Percentiles rank a stretch among this genome's conserved stretches.
Conservation (phyloP, 2,329 filamentous ascomycete genomes). For the Pseudocercospora fijiensis region DNA sequence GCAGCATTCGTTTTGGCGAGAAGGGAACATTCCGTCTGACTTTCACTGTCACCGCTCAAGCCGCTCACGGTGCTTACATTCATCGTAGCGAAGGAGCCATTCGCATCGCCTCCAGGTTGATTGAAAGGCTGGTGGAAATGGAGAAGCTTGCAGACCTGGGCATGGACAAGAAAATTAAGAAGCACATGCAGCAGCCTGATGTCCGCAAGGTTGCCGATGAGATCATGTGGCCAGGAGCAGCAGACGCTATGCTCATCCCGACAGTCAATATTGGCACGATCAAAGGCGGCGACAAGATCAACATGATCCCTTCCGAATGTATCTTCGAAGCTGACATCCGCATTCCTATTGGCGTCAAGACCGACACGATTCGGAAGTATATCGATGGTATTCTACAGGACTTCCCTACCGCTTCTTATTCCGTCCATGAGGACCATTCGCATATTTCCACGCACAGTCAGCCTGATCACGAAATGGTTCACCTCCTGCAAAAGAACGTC, state of each 20-base stretch:
- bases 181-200: conserved; percentile 35
- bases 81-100: conserved; percentile 43
- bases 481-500: conserved; percentile 32
- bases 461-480: conserved; percentile 40
- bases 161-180: conserved; percentile 32
- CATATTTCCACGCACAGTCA: conserved; percentile 38
- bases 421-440: conserved; percentile 39
- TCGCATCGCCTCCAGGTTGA: conserved; percentile 38
- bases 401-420: conserved; percentile 35
- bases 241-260: conserved; percentile 37
- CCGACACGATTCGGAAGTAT: conserved; percentile 31
- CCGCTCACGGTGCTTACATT: conserved; percentile 45
- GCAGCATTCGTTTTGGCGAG: conserved; percentile 45
- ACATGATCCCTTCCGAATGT: conserved; percentile 44
- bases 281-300: conserved; percentile 45
- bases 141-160: conserved; percentile 33
- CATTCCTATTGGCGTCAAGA: conserved; percentile 42
- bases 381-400: conserved; percentile 34
- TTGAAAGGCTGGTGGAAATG: conserved; percentile 35
- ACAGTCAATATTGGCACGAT: conserved; percentile 47
- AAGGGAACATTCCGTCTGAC: conserved; percentile 46
- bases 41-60: conserved; percentile 38
- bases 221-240: conserved; percentile 42
- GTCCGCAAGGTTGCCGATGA: conserved; percentile 38
- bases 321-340: conserved; percentile 45